Evolutionary conservation across 306 rosid genomes (phyloP).

Genomic region (Mucuna pruriens): DNA sequence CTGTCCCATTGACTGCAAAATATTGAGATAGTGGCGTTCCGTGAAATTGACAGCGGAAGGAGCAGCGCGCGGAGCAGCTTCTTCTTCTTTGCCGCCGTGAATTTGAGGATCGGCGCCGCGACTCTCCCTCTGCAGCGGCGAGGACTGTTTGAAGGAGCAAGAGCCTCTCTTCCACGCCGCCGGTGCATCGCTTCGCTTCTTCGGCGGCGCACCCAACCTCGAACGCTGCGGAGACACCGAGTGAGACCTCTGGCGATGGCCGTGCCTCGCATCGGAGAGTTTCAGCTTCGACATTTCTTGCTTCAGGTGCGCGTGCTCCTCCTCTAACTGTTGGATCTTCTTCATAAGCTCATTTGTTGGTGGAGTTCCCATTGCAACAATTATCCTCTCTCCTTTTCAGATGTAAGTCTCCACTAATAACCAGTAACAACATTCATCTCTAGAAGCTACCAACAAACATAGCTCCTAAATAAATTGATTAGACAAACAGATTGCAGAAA

Average conservation of each 20-base stretch:
- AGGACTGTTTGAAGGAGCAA: conserved; percentile 73
- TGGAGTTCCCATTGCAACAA: conserved; percentile 60
- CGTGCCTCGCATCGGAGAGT: conserved; percentile 51
- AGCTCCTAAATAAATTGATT: conserved; percentile 44
- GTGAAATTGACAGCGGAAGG: conserved; percentile 78
- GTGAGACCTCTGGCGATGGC: conserved; percentile 85
- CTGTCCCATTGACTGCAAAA: conserved; percentile 96
- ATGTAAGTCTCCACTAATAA: neutral
- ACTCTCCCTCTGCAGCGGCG: conserved; percentile 92
- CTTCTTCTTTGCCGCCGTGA: conserved; percentile 16
- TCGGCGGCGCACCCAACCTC: conserved; percentile 50
- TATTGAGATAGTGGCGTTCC: conserved; percentile 77
- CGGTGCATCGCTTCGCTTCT: conserved; percentile 45
- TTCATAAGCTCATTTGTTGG: conserved; percentile 73
- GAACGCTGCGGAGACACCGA: conserved; percentile 95
- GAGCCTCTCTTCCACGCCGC: conserved; percentile 63
- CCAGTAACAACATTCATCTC: conserved; percentile 31
- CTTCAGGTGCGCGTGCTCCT: conserved; percentile 82
- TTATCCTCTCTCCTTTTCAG: neutral
- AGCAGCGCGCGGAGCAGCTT: conserved; percentile 35
- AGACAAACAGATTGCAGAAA: conserved; percentile 34
- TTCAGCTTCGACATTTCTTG: conserved; percentile 83
- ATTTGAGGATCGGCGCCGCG: conserved; percentile 54
- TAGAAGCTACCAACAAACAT: neutral
- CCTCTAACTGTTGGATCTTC: conserved; percentile 91